phyloP scores from a whole-genome alignment of 306 rosid genomes.

The Luffa aegyptiaca region DNA sequence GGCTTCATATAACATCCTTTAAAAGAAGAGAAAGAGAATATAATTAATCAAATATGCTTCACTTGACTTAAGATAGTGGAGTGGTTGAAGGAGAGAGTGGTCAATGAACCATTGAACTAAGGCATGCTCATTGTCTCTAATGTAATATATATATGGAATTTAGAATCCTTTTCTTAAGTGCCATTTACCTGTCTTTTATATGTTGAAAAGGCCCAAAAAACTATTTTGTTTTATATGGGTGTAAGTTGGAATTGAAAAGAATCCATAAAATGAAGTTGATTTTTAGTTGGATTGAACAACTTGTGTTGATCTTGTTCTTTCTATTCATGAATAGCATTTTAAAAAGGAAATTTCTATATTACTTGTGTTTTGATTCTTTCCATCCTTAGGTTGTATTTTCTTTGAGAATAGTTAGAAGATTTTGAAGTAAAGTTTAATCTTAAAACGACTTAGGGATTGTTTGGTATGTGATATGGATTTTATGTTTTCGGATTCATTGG shows the following conservation, averaged over 20 bases:
- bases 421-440: no score
- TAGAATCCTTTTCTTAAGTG: background rate
- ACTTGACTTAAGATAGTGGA: background rate
- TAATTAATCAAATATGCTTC: background rate
- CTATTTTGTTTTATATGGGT: no score
- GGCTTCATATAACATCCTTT: background rate
- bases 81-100: background rate
- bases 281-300: background rate
- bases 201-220: background rate
- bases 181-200: background rate
- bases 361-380: no score
- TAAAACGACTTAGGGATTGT: no score
- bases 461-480: no score
- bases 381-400: no score
- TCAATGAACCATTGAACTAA: background rate
- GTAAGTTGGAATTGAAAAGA: background rate
- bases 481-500: no score
- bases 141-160: background rate
- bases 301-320: no score
- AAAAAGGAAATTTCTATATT: no score
- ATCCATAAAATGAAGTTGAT: background rate
- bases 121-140: background rate
- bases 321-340: no score
- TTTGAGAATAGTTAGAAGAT: no score
- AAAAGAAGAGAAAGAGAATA: background rate